Base-by-base conservation (phyloP, 1,284 basidiomycete species). In the Ustilago hordei region DNA sequence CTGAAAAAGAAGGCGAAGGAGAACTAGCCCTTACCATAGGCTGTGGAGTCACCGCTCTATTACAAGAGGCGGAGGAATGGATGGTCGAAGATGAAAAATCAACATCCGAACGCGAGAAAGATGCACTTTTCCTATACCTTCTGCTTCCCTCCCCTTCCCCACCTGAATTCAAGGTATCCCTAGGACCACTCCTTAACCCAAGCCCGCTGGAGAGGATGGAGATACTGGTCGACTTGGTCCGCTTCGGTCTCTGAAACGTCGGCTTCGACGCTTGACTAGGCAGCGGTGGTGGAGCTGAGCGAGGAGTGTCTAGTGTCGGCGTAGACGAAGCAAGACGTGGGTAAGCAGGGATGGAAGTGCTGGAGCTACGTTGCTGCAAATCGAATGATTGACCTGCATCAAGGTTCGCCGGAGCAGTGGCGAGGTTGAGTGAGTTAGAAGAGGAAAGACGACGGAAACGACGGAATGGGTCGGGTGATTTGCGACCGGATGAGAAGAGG, bases 391-490 rank as follows among this genome's bases (percentile, higher is more conserved):
- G 60, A 35, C 23, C 32, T 0, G 64, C 39, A 34, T 67, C 64
- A 32, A 47, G 57, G 12, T 54, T 54, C 5, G 63, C 35, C 11
- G 67, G 60, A 53, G 67, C 70, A 4, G 73, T 53, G 17, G 60
- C 31, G 13, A 75, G 45, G 31, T 64, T 63, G 55, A 78, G 68
- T n/a, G 67, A 65, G 47, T 63, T 71, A 64, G 64, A 60, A 9
- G 71, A 69, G 8, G 75, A 78, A 23, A 65, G 53, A 17, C 76
- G 67, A 4, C 72, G 64, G 36, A 78, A 78, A 55, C 71, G 71
- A 15, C 65, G 60, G 9, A 78, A 78, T n/a, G 76, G 72, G n/a
- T 68, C 72, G 12, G 76, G 76, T 19, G 76, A 75, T 65, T 75
- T 74, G 55, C 76, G 76, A 11, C 76, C 76, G 0, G 70, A 74